Evolutionary conservation across 768 basidiomycete species (phyloP).

Genomic region (Suillus subluteus): DNA sequence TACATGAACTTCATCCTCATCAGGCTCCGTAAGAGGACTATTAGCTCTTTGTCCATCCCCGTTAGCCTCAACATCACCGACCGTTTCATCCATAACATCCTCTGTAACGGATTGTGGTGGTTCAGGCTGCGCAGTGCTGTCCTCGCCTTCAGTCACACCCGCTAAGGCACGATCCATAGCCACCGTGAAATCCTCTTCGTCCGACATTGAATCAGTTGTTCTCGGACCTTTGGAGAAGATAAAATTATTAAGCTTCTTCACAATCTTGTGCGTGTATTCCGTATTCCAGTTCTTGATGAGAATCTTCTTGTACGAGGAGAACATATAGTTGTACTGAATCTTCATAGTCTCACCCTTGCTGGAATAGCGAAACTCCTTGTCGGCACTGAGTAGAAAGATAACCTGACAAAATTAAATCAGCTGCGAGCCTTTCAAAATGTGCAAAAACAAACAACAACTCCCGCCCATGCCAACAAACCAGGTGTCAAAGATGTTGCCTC

Average conservation of each 20-base stretch:
- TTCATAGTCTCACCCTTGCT: not conserved
- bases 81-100: no score
- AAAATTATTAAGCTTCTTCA: not conserved
- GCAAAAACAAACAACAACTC: not conserved
- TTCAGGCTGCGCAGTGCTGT: no score
- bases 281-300: constrained; percentile 10
- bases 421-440: no score
- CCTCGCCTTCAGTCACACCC: not conserved
- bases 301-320: constrained; percentile 7
- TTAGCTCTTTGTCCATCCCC: no score
- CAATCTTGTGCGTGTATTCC: not conserved
- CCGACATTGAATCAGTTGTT: not conserved
- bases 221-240: not conserved
- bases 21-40: no score
- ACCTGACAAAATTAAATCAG: not conserved
- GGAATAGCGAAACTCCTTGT: constrained; percentile 1
- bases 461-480: constrained; percentile 4
- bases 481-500: not conserved
- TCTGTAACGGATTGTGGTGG: no score
- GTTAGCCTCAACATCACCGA: no score
- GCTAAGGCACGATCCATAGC: not conserved
- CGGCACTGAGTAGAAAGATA: not conserved
- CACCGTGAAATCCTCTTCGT: not conserved
- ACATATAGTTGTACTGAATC: not conserved
- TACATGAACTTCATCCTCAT: no score